phyloP scores from a whole-genome alignment of 768 basidiomycete species.

The Mycena sanguinolenta region DNA sequence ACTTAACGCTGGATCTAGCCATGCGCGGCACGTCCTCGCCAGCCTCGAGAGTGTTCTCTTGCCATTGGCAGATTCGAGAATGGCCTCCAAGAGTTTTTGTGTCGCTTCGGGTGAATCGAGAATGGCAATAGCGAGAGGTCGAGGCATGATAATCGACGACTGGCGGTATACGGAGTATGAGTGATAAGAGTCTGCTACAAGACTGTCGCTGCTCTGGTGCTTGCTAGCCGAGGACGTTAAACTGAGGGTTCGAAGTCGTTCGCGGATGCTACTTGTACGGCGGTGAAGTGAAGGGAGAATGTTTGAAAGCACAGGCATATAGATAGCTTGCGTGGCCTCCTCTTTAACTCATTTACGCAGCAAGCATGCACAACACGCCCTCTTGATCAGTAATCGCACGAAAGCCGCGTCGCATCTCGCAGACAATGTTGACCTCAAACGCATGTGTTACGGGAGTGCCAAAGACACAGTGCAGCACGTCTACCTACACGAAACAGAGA shows the following conservation, averaged over 20 bases:
- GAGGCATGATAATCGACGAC: slow-evolving; percentile 49
- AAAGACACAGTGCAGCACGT: slow-evolving; percentile 25
- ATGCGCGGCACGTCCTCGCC: slow-evolving; percentile 80
- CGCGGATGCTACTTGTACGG: slow-evolving; percentile 49
- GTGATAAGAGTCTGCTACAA: slow-evolving; percentile 49
- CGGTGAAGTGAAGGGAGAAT: slow-evolving; percentile 44
- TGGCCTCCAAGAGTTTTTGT: slow-evolving; percentile 61
- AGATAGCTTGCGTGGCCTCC: slow-evolving; percentile 24
- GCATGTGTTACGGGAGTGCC: slow-evolving; percentile 28
- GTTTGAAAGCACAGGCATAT: slow-evolving; percentile 37
- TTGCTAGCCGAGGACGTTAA: slow-evolving; percentile 37
- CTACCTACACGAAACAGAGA: slow-evolving; percentile 18
- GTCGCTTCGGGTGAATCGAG: slow-evolving; percentile 48
- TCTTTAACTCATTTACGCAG: slow-evolving; percentile 36
- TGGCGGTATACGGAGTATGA: slow-evolving; percentile 63
- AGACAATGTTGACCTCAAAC: slow-evolving; percentile 8
- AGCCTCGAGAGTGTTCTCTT: slow-evolving; percentile 77
- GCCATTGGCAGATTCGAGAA: slow-evolving; percentile 72
- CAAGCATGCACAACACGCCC: slow-evolving; percentile 33
- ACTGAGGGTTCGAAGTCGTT: slow-evolving; percentile 48
- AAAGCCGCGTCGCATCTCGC: slow-evolving; percentile 23
- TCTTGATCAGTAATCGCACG: slow-evolving; percentile 24
- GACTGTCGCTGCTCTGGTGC: slow-evolving; percentile 41
- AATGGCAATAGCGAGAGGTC: slow-evolving; percentile 63
- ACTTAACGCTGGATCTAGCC: slow-evolving; percentile 79